phyloP scores from a whole-genome alignment of 2,329 filamentous ascomycete genomes.

The Mycosphaerelloides madeirae region DNA sequence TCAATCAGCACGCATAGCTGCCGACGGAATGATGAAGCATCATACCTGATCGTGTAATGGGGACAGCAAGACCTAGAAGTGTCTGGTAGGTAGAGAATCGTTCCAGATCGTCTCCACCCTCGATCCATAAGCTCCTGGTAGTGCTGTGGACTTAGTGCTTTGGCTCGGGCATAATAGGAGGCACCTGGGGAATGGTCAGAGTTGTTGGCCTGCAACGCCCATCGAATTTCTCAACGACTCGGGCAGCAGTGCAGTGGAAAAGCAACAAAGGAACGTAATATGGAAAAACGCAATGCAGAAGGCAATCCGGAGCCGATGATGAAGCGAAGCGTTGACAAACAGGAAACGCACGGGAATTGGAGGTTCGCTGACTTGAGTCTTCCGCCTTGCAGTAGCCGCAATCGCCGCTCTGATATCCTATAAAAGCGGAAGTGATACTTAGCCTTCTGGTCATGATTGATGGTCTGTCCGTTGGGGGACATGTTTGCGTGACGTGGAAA shows the following conservation, averaged over 20 bases:
- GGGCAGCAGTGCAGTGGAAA: neutral
- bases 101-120: conserved; percentile 65
- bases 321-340: neutral
- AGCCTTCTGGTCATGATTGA: conserved; percentile 12
- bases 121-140: conserved; percentile 70
- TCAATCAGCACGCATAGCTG: conserved; percentile 7
- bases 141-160: conserved; percentile 57
- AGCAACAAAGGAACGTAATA: neutral
- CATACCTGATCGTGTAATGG: conserved; percentile 70
- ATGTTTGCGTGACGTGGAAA: conserved; percentile 1
- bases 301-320: too few species aligned
- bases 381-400: conserved; percentile 50
- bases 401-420: conserved; percentile 46
- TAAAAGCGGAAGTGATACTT: conserved; percentile 14
- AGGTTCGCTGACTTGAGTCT: conserved; percentile 43
- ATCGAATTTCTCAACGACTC: neutral
- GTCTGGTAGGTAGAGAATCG: conserved; percentile 71
- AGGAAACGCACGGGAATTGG: conserved; percentile 45
- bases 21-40: neutral
- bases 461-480: neutral
- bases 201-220: neutral
- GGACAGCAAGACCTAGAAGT: conserved; percentile 80
- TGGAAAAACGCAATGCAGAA: neutral
- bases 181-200: conserved; percentile 51
- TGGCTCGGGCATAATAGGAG: conserved; percentile 65